Evolutionary conservation across 306 rosid genomes (phyloP).

Genomic region (Inga laurina): DNA sequence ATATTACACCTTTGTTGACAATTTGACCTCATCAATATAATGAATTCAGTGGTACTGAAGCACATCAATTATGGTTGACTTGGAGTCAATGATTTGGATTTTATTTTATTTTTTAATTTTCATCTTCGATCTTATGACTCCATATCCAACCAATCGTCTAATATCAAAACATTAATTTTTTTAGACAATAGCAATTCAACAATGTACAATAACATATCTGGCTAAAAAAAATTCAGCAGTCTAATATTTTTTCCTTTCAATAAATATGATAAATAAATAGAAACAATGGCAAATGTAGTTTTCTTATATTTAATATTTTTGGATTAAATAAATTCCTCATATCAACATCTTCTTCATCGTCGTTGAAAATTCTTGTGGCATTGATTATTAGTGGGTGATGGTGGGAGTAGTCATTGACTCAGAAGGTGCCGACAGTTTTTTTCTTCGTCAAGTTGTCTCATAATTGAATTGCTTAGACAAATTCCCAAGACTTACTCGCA

Average conservation of each 20-base stretch:
- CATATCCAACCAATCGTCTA: too few species aligned
- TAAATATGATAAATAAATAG: not conserved
- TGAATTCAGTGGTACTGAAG: not conserved
- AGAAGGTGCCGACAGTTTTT: too few species aligned
- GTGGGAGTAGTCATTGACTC: too few species aligned
- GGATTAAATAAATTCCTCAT: too few species aligned
- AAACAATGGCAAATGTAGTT: not conserved
- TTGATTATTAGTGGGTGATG: too few species aligned
- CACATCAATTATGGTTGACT: not conserved
- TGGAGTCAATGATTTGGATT: not conserved
- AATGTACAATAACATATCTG: not conserved
- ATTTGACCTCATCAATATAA: too few species aligned
- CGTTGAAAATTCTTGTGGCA: too few species aligned
- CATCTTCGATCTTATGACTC: not conserved
- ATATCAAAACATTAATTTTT: not conserved
- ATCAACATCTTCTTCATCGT: too few species aligned
- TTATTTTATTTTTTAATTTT: too few species aligned
- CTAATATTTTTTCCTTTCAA: not conserved
- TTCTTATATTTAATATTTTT: not conserved
- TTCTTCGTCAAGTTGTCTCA: too few species aligned
- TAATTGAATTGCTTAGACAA: not conserved
- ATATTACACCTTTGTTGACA: not conserved
- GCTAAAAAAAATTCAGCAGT: not conserved
- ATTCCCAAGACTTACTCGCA: not conserved
- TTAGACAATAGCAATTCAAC: not conserved